These are phyloP conservation scores for Zymoseptoria brevis DNA, from an alignment of 2,329 filamentous ascomycete genomes.

Conservation along the genomic window DNA sequence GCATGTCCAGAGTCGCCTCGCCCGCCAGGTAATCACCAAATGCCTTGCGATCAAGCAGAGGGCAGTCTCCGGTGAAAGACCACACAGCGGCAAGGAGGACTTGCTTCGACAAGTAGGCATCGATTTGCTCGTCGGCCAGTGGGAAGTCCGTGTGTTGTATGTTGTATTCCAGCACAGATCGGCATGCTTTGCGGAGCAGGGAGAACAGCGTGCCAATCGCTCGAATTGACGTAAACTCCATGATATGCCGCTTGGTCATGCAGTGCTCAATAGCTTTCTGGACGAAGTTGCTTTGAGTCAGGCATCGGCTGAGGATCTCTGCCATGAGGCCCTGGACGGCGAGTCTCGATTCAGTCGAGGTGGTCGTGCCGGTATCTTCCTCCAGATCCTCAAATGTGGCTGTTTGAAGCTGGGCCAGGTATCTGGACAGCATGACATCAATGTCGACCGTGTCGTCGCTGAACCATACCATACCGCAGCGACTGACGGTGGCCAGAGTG, in stretches of 20 bases:
- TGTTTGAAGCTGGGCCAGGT: slow-evolving; percentile 73
- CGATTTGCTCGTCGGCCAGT: slow-evolving; percentile 79
- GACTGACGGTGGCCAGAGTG: slow-evolving; percentile 95
- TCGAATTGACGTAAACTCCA: slow-evolving; percentile 91
- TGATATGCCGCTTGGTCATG: slow-evolving; percentile 80
- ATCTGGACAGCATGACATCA: slow-evolving; percentile 86
- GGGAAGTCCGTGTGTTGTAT: slow-evolving; percentile 90
- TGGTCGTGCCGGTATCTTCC: slow-evolving; percentile 73
- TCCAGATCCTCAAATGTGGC: slow-evolving; percentile 91
- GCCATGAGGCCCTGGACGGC: slow-evolving; percentile 75
- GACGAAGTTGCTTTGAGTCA: slow-evolving; percentile 75
- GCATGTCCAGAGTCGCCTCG: slow-evolving; percentile 78
- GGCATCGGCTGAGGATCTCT: slow-evolving; percentile 64
- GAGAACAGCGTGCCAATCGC: slow-evolving; percentile 92
- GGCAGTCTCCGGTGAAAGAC: slow-evolving; percentile 93
- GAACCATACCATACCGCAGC: slow-evolving; percentile 99
- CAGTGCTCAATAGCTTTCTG: slow-evolving; percentile 68
- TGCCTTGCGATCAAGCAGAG: slow-evolving; percentile 72
- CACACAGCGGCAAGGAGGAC: slow-evolving; percentile 85
- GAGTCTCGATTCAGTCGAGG: slow-evolving; percentile 47
- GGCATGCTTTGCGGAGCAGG: slow-evolving; percentile 84
- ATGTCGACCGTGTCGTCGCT: slow-evolving; percentile 94
- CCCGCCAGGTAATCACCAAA: slow-evolving; percentile 81
- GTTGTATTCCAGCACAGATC: slow-evolving; percentile 93
- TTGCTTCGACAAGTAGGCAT: slow-evolving; percentile 87